Evolutionary conservation across 1,139 yeast genomes (phyloP), one percentile per base, ranked within the genome.

Genomic region (Dujonia santamariae): DNA sequence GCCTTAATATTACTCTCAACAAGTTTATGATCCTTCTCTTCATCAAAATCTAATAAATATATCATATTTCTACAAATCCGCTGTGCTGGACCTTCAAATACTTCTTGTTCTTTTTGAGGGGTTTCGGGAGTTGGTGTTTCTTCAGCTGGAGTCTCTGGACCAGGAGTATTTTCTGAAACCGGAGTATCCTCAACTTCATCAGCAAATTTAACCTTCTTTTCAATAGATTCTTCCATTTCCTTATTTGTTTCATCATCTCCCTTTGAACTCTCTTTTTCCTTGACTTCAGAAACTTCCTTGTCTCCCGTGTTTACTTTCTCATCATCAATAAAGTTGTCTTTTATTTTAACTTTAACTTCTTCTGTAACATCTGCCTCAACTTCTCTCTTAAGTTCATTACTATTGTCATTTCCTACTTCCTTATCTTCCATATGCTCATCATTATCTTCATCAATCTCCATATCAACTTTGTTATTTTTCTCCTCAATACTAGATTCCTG

Each of bases 51-150:
- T 37, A 74, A 58, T 30, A 80, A 56, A 8, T 67, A 61, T 1
- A 82, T 49, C 30, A 59, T 60, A 45, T 78, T 76, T 26, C 74
- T 64, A 1, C 76, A 66, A 1, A 80, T 75, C 37, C 69, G 64
- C 45, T 80, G 86, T 2, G 63, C 52, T 1, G 94, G 94, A 0
- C 92, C 90, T 54, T 80, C 80, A 44, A 67, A 77, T 0, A 65
- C 43, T 28, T 57, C 63, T 13, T 48, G 45, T 12, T 23, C 14
- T 12, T 15, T 11, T n/a, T 47, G n/a, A n/a, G n/a, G n/a, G n/a
- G n/a, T n/a, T n/a, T n/a, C n/a, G n/a, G n/a, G n/a, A n/a, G n/a
- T n/a, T n/a, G n/a, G n/a, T n/a, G n/a, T n/a, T n/a, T n/a, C n/a
- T n/a, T n/a, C n/a, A n/a, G n/a, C n/a, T n/a, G n/a, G n/a, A n/a